A percentile compares a stretch with the other conserved stretches of the same genome.
Conservation (phyloP, 495 filamentous ascomycete genomes). For the Penicillium egyptiacum region DNA sequence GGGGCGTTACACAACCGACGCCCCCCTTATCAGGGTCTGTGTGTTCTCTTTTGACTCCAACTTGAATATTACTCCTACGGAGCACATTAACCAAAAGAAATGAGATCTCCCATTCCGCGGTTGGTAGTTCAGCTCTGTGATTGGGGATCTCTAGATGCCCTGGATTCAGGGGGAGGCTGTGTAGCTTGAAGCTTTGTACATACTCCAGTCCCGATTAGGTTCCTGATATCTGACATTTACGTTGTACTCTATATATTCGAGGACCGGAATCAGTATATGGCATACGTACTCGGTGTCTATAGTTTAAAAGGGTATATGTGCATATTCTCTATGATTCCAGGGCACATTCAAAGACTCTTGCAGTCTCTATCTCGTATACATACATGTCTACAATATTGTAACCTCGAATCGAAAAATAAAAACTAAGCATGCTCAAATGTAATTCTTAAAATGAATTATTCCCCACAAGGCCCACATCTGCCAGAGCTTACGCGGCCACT, state of each 20-base stretch:
- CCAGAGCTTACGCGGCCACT: constrained; percentile 34
- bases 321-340: no score
- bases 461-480: constrained; percentile 16
- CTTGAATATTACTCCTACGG: not conserved
- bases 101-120: constrained; percentile 22
- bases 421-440: no score
- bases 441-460: not conserved
- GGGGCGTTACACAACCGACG: constrained; percentile 5
- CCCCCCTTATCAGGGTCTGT: constrained; percentile 22
- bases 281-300: not conserved
- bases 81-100: constrained; percentile 1
- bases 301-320: not conserved
- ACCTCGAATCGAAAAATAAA: no score
- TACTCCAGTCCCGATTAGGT: constrained; percentile 14
- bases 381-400: no score
- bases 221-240: not conserved
- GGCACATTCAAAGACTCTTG: not conserved
- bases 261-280: not conserved
- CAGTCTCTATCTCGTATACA: no score
- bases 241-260: not conserved
- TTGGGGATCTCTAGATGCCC: constrained; percentile 9
- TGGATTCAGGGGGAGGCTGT: constrained; percentile 37
- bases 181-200: constrained; percentile 15
- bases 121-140: constrained; percentile 9
- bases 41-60: constrained; percentile 1